Percentiles rank a stretch among this genome's conserved stretches.
Conservation (phyloP, 1,284 basidiomycete genomes). For the Austroboletus novae-zelandiae region DNA sequence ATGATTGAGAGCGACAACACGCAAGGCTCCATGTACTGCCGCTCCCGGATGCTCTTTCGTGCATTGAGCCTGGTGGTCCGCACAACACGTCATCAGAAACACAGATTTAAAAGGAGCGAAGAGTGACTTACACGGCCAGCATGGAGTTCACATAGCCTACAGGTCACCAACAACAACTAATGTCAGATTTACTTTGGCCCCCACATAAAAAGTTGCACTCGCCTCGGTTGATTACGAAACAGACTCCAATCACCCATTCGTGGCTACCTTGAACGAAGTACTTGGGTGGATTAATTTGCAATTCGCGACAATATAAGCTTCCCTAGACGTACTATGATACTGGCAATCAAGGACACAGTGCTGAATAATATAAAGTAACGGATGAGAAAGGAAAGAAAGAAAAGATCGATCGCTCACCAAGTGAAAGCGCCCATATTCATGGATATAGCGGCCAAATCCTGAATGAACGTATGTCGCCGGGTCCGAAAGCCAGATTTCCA, state of each 20-base stretch:
- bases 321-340: conserved; percentile 10
- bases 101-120: no score
- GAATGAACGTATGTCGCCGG: conserved; percentile 2
- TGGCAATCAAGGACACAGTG: neutral
- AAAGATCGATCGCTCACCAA: conserved; percentile 1
- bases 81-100: neutral
- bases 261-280: conserved; percentile 3
- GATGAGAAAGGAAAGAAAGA: neutral
- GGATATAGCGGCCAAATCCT: conserved; percentile 13
- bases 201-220: neutral
- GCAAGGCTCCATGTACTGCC: neutral
- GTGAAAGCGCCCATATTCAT: conserved; percentile 14
- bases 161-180: neutral
- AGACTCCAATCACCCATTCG: neutral
- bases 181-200: neutral
- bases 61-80: conserved; percentile 9
- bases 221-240: conserved; percentile 1
- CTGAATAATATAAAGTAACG: neutral
- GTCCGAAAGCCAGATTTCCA: conserved; percentile 14
- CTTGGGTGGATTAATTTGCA: neutral
- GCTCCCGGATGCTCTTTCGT: conserved; percentile 9
- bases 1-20: neutral
- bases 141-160: conserved; percentile 13
- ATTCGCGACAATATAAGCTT: neutral
- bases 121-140: conserved; percentile 10